Evolutionary conservation across 176 grass and related monocot genomes (phyloP).

Genomic region (Miscanthus lutarioriparius): DNA sequence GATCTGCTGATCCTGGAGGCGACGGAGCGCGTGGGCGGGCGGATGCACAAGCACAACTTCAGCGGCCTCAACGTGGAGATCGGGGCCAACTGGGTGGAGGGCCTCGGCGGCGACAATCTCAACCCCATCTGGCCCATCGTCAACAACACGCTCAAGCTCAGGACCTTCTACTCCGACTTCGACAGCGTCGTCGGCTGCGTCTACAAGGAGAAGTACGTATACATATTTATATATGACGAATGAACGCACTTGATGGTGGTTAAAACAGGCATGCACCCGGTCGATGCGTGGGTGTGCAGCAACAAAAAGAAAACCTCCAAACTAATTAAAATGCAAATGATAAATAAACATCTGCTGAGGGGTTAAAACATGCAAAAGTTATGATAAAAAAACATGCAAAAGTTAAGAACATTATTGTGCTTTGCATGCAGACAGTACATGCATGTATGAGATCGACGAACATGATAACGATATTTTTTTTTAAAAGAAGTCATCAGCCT

Average conservation of each 20-base stretch:
- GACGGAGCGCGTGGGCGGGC: constrained; percentile 62
- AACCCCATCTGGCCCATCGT: constrained; percentile 15
- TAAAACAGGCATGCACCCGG: too few relatives aligned
- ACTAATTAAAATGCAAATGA: too few relatives aligned
- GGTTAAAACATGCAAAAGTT: too few relatives aligned
- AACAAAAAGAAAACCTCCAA: background rate
- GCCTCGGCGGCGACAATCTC: background rate
- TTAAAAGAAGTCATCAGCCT: too few relatives aligned
- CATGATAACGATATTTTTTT: too few relatives aligned
- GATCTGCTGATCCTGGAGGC: constrained; percentile 62
- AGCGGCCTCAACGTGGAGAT: constrained; percentile 60
- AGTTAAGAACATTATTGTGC: too few relatives aligned
- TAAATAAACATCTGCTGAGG: too few relatives aligned
- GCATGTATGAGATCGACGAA: too few relatives aligned
- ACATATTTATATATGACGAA: too few relatives aligned
- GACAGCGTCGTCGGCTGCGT: background rate
- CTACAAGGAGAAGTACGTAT: constrained; percentile 2
- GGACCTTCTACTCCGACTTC: constrained; percentile 13
- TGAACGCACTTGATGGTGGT: too few relatives aligned
- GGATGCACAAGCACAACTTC: constrained; percentile 65
- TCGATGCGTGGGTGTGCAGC: background rate
- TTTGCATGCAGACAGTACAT: too few relatives aligned
- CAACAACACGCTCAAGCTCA: constrained; percentile 14
- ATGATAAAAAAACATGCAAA: too few relatives aligned
- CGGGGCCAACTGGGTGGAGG: constrained; percentile 70